Base-by-base conservation (phyloP, 1,284 basidiomycete species). In the Austroboletus novae-zelandiae region DNA sequence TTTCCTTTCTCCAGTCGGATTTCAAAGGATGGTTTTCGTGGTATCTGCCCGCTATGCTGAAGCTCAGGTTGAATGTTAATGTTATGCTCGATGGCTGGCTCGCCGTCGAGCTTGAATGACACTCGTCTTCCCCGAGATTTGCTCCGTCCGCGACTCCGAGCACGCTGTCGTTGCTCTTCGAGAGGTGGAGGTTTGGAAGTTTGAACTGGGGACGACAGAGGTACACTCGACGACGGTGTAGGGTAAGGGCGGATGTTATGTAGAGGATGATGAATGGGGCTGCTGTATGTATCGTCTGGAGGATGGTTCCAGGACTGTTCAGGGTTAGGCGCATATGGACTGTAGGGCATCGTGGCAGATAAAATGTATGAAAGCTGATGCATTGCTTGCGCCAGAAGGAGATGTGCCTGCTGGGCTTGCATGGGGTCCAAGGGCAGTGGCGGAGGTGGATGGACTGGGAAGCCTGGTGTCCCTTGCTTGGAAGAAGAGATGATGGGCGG, bases 361-460 rank as follows among this genome's bases (percentile, higher is more conserved):
- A 66, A 42, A 29, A 69, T 39, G 36, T 57, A 70, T 31, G 64
- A 62, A 34, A 66, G 57, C 30, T 70, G 67, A 11, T 70, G 62
- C 59, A 66, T 66, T 18, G 67, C 66, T 51, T 66, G 64, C 3
- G 59, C 59, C 27, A 66, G 40, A 43, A 66, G 61, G 34, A 61
- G 62, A 13, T 70, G 67, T 30, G 67, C 65, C 14, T 69, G 65
- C 18, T 66, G 64, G 18, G 67, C 43, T 46, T 68, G 64, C 31
- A 48, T 32, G 20, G 61, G 62, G 43, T 69, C 61, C 10, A 70
- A 31, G 23, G 56, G 51, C 13, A 52, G 56, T 44, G 57, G 60
- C 25, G 52, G 53, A 35, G 25, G 25, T 6, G 25, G 25, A 27
- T 53, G 52, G 37, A 40, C 25, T n/a, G 53, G 45, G 5, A 51